phyloP scores from a whole-genome alignment of 805 yeast species.

The Wickerhamiella alocasiicola region DNA sequence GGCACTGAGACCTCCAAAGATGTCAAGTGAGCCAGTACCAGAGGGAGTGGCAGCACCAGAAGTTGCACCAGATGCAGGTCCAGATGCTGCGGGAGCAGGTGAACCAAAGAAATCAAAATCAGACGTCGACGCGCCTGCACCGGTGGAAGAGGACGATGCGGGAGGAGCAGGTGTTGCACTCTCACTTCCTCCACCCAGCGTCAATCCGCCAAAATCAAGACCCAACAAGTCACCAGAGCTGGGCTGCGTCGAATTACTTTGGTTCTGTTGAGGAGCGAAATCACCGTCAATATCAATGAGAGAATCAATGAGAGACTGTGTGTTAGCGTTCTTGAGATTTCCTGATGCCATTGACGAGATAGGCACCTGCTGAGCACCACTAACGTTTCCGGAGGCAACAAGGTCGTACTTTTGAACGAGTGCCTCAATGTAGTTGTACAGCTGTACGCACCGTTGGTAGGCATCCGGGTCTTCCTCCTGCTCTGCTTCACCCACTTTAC shows the following conservation, averaged over 20 bases:
- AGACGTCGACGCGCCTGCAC: constrained; percentile 16
- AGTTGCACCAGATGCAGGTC: constrained; percentile 14
- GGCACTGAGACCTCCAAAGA: constrained; percentile 12
- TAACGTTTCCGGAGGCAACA: constrained; percentile 50
- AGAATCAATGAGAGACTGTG: constrained; percentile 34
- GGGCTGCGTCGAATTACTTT: constrained; percentile 20
- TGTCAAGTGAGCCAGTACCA: constrained; percentile 4
- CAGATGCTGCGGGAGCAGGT: constrained; percentile 23
- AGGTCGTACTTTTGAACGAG: constrained; percentile 54
- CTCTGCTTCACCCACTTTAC: constrained; percentile 60
- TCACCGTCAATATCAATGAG: constrained; percentile 69
- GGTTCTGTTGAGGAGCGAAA: constrained; percentile 19
- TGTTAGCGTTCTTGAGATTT: constrained; percentile 24
- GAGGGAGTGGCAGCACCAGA: constrained; percentile 10
- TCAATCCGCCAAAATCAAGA: constrained; percentile 38
- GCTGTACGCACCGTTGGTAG: constrained; percentile 47
- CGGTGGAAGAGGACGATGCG: constrained; percentile 15
- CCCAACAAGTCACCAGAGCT: constrained; percentile 48
- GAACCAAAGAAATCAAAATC: constrained; percentile 10
- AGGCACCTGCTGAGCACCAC: constrained; percentile 38
- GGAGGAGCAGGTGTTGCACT: constrained; percentile 13
- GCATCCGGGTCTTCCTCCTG: constrained; percentile 42
- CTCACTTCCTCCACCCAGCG: constrained; percentile 43
- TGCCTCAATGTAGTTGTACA: constrained; percentile 66
- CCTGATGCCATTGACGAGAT: constrained; percentile 28